A percentile compares a stretch with the other conserved stretches of the same genome.
Conservation (phyloP, 768 basidiomycete species). For the Tulasnella sp. region DNA sequence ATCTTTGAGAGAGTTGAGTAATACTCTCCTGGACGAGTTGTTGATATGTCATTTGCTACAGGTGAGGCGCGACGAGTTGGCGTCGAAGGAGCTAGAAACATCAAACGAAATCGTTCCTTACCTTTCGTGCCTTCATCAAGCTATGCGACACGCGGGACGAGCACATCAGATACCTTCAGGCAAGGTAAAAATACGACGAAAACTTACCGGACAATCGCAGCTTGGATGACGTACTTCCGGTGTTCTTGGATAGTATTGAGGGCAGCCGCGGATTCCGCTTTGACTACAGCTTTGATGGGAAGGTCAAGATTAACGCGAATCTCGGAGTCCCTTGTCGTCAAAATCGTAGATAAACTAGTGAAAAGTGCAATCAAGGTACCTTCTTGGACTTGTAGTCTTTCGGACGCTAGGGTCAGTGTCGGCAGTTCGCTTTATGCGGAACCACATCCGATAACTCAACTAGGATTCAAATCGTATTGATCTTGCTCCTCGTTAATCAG, state of each 20-base stretch:
- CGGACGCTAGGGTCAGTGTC: neutral
- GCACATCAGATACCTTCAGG: neutral
- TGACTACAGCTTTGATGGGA: slow-evolving; percentile 93
- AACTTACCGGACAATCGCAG: slow-evolving; percentile 33
- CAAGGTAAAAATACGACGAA: neutral
- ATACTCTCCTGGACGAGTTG: slow-evolving; percentile 87
- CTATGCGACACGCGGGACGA: slow-evolving; percentile 46
- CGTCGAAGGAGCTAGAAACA: neutral
- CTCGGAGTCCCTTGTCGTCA: slow-evolving; percentile 21
- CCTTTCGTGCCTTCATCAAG: slow-evolving; percentile 92
- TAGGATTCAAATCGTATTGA: slow-evolving; percentile 90
- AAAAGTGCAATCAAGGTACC: slow-evolving; percentile 24
- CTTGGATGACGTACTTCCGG: slow-evolving; percentile 60
- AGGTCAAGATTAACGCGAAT: slow-evolving; percentile 42
- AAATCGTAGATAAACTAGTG: neutral
- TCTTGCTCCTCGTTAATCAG: slow-evolving; percentile 86
- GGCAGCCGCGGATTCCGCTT: slow-evolving; percentile 86
- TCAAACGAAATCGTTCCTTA: slow-evolving; percentile 21
- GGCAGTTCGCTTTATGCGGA: neutral
- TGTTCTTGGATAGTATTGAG: slow-evolving; percentile 96
- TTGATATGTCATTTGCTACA: slow-evolving; percentile 86
- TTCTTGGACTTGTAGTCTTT: slow-evolving; percentile 44
- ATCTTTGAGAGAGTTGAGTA: slow-evolving; percentile 82
- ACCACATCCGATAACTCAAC: slow-evolving; percentile 45
- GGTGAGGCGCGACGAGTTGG: neutral